Base-by-base conservation (phyloP, 164 flowering plant genomes). In the Amborella trichopoda region DNA sequence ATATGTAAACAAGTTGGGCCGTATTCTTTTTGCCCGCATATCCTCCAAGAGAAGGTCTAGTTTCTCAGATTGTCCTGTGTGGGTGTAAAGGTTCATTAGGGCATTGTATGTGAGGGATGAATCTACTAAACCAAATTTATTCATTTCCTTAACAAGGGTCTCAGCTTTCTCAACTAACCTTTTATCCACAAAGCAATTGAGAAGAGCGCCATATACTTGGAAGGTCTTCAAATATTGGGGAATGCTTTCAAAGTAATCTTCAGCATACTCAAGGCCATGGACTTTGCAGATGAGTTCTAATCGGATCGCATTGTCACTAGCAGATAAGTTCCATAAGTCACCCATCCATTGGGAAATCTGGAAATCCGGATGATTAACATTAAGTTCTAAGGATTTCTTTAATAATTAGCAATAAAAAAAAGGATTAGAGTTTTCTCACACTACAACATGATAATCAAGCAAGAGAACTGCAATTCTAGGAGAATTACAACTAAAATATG, bases 331-430 rank as follows among this genome's bases (percentile, higher is more conserved):
- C 33, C 56, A 49, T 28, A 48, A 60, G 23, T 67, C 61, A 6
- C 51, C 59, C 81, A 78, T 73, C 85, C 81, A 78, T 22, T 59
- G 41, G 11, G 70, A 71, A 23, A 76, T 40, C 85, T 78, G 65
- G 37, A 37, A 55, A n/a, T n/a, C n/a, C n/a, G n/a, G n/a, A n/a
- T n/a, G n/a, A n/a, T n/a, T n/a, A n/a, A n/a, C n/a, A n/a, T n/a
- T n/a, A n/a, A n/a, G n/a, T n/a, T n/a, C n/a, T n/a, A n/a, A n/a
- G n/a, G n/a, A n/a, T n/a, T n/a, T n/a, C n/a, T n/a, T n/a, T n/a
- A n/a, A n/a, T n/a, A n/a, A n/a, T n/a, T n/a, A n/a, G n/a, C n/a
- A n/a, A n/a, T n/a, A n/a, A n/a, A n/a, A n/a, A n/a, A n/a, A n/a
- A n/a, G n/a, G n/a, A n/a, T n/a, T n/a, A n/a, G n/a, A n/a, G n/a